Evolutionary conservation across 305 asterid genomes (phyloP).

Genomic region (Fraxinus sp.): DNA sequence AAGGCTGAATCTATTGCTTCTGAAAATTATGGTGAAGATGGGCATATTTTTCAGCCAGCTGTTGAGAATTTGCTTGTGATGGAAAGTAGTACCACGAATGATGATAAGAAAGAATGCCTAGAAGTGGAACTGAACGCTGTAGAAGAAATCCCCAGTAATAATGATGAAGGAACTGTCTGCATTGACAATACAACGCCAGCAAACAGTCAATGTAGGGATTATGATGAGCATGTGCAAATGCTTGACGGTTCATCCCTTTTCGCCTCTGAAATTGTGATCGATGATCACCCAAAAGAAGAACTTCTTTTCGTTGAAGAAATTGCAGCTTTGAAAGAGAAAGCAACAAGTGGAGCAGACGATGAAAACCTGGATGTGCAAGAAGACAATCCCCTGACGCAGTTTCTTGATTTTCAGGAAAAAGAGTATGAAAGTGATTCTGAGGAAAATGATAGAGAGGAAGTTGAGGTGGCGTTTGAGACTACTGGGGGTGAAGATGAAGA

Average conservation of each 20-base stretch:
- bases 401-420: conserved; percentile 14
- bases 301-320: conserved; percentile 1
- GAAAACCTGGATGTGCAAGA: conserved; percentile 4
- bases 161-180: conserved; percentile 21
- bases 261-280: background rate
- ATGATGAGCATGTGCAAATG: background rate
- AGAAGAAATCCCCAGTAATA: background rate
- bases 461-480: conserved; percentile 13
- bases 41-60: conserved; percentile 9
- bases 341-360: conserved; percentile 6
- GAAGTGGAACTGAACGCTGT: conserved; percentile 14
- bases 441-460: background rate
- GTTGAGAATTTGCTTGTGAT: conserved; percentile 9
- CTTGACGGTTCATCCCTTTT: background rate
- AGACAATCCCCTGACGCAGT: background rate
- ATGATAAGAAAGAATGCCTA: conserved; percentile 8
- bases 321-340: conserved; percentile 7
- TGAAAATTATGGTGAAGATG: conserved; percentile 4
- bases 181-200: conserved; percentile 14
- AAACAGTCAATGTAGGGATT: background rate
- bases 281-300: background rate
- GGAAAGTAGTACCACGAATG: conserved; percentile 16
- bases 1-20: background rate
- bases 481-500: conserved; percentile 12
- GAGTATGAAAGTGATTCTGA: conserved; percentile 2